phyloP scores from a whole-genome alignment of 805 yeast species.

The Komagataella pseudopastoris region DNA sequence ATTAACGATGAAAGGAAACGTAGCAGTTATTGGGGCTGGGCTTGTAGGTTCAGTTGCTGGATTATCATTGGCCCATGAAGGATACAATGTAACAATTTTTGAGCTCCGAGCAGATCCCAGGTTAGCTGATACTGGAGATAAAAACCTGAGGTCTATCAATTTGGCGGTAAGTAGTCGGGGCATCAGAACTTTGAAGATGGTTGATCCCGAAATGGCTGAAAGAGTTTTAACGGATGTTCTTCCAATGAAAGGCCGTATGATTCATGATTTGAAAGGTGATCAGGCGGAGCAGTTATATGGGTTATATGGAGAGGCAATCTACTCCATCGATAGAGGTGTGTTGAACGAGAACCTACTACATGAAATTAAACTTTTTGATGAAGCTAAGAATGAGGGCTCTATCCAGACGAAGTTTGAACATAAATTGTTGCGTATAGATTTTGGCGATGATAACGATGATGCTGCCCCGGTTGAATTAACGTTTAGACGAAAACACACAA shows the following conservation, averaged over 20 bases:
- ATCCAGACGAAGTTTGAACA: conserved; percentile 39
- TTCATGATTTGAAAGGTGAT: conserved; percentile 54
- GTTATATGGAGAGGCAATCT: conserved; percentile 67
- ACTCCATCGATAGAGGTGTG: conserved; percentile 68
- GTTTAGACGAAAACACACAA: conserved; percentile 1
- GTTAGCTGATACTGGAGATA: conserved; percentile 12
- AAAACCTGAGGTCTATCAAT: conserved; percentile 58
- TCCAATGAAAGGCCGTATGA: conserved; percentile 87
- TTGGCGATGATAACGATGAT: conserved; percentile 4
- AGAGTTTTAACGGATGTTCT: conserved; percentile 46
- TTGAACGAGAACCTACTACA: conserved; percentile 54
- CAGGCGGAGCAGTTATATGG: conserved; percentile 69
- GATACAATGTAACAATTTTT: conserved; percentile 57
- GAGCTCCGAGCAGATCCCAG: conserved; percentile 67
- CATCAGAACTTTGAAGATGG: conserved; percentile 48
- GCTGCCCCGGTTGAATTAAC: conserved; percentile 1
- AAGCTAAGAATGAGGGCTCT: conserved; percentile 3
- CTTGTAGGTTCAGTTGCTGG: conserved; percentile 81
- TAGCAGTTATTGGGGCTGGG: conserved; percentile 78
- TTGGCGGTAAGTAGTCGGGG: conserved; percentile 85
- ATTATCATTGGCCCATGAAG: conserved; percentile 60
- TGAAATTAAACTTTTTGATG: conserved; percentile 38
- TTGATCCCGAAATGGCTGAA: conserved; percentile 45
- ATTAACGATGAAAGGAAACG: conserved; percentile 14
- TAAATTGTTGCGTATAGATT: conserved; percentile 31